Base-by-base conservation (phyloP, 768 basidiomycete genomes). In the Tricholoma terreum region DNA sequence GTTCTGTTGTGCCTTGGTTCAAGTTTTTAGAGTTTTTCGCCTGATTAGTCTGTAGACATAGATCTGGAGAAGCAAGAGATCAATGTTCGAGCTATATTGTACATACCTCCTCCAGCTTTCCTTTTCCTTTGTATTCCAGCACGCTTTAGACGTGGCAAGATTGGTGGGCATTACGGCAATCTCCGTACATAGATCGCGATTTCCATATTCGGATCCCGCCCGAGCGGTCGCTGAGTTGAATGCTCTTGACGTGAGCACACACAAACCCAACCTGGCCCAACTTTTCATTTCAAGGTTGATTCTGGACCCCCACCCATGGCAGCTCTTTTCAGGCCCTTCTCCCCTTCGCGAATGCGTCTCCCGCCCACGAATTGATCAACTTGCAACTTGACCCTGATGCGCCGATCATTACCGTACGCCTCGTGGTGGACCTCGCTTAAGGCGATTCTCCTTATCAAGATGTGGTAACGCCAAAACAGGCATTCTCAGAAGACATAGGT, bases 401-500 rank as follows among this genome's bases (percentile, higher is more conserved):
- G 45, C 5, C 24, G 24, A 48, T n/a, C 12, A 14, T 24, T 27
- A n/a, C 52, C 38, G 15, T 3, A 17, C 12, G 52, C 52, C 52
- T 40, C 52, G 36, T 38, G 52, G 24, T 43, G 19, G 43, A 42
- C 3, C 9, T 31, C 52, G 22, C 43, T 15, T n/a, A 4, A 10
- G 11, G 21, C 12, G 24, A 33, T 53, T 58, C 40, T 35, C 52
- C 43, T 46, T 43, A 12, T 53, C 21, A 21, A 24, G 43, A 40
- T 46, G 27, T 17, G 17, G 34, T 15, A 27, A 52, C 36, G 21
- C 60, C 50, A 38, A 22, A 40, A 30, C 9, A 50, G 56, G 59
- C 4, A 56, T 57, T 58, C 54, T 27, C 4, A 5, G 8, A 52
- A 54, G 63, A 68, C 56, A 66, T 61, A 57, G 65, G 65, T 63